Percentiles rank a stretch among this genome's conserved stretches.
phyloP scores from a whole-genome alignment of 148 eudicot species.

The Rhododendron ferrugineum region DNA sequence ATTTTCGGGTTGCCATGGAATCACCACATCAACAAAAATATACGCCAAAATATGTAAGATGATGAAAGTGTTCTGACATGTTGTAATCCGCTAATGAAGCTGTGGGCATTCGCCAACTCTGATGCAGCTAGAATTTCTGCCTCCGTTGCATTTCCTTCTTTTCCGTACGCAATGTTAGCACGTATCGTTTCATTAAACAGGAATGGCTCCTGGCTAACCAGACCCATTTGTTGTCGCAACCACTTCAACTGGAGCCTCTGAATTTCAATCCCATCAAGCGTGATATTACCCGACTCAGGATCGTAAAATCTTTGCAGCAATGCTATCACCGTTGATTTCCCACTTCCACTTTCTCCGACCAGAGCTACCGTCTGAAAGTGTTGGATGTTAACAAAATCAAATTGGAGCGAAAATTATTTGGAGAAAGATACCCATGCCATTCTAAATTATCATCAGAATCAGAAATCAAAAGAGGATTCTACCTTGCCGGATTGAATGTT shows the following conservation, averaged over 20 bases:
- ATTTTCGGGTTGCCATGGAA: not conserved
- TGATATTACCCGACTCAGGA: slow-evolving; percentile 53
- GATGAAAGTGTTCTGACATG: slow-evolving; percentile 28
- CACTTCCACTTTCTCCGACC: slow-evolving; percentile 84
- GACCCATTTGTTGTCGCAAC: slow-evolving; percentile 78
- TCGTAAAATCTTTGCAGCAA: slow-evolving; percentile 67
- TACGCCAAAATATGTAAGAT: not conserved
- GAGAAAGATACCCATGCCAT: not conserved
- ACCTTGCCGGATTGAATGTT: slow-evolving; percentile 61
- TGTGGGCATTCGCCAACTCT: slow-evolving; percentile 73
- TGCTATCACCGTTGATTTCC: slow-evolving; percentile 73
- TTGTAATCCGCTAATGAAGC: slow-evolving; percentile 53
- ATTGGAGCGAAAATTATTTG: not conserved
- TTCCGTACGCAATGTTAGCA: slow-evolving; percentile 64
- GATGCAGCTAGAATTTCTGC: slow-evolving; percentile 57
- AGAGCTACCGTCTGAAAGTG: slow-evolving; percentile 49
- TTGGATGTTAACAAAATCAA: not conserved
- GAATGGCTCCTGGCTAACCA: slow-evolving; percentile 78
- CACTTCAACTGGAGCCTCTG: slow-evolving; percentile 56
- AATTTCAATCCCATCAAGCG: slow-evolving; percentile 57
- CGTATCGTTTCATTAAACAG: slow-evolving; percentile 61
- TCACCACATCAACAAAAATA: not conserved
- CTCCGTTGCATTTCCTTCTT: slow-evolving; percentile 54
- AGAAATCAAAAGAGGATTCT: not conserved
- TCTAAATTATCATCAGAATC: not conserved